A percentile compares a stretch with the other conserved stretches of the same genome.
Conservation (phyloP, 768 basidiomycete species). For the Russula abietina region DNA sequence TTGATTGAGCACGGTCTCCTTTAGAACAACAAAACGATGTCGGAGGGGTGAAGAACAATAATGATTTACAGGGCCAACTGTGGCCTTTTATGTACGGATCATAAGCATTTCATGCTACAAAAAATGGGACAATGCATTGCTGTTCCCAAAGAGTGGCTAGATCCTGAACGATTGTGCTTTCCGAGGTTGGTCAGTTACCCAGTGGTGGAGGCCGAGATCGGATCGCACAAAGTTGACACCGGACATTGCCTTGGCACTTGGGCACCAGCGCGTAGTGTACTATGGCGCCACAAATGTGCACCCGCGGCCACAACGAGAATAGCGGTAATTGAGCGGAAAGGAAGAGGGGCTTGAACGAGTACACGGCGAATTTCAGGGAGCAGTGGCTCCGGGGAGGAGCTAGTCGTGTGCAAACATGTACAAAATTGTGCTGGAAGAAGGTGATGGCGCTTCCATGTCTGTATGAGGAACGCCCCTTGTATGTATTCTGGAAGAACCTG, state of each 20-base stretch:
- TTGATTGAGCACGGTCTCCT: background rate
- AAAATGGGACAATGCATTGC: background rate
- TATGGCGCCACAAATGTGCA: background rate
- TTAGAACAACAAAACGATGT: too few species aligned
- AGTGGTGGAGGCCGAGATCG: background rate
- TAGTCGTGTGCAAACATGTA: background rate
- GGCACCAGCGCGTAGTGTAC: background rate
- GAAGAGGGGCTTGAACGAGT: background rate
- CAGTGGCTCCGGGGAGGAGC: background rate
- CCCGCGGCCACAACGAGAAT: conserved; percentile 6
- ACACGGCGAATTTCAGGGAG: conserved; percentile 1
- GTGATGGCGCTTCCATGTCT: background rate
- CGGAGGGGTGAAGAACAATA: background rate
- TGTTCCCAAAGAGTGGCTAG: conserved; percentile 3
- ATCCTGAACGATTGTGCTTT: background rate
- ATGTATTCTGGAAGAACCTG: background rate
- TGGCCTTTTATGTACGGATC: conserved; percentile 4
- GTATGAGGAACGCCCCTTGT: conserved; percentile 4
- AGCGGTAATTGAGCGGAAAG: conserved; percentile 10
- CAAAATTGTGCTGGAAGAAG: background rate
- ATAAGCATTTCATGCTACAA: background rate
- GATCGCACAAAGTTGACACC: conserved; percentile 8
- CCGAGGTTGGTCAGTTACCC: background rate
- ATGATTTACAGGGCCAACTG: background rate
- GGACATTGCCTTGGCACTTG: background rate